Base-by-base conservation (phyloP, 78 protist genomes). In the Speleostelium caveatum region DNA sequence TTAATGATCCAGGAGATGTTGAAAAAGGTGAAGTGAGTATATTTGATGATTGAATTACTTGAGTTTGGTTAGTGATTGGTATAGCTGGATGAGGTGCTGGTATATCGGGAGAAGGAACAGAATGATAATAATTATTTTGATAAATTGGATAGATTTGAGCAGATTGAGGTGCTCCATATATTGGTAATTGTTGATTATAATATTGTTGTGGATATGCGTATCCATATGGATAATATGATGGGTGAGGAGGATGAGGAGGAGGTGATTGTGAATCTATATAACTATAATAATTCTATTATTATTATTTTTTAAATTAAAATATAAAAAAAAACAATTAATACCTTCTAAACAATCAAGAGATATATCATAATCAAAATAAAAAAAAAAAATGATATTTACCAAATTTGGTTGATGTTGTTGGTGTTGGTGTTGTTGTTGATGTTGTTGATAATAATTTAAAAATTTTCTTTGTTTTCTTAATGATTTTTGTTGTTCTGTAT, bases 391-490 rank as follows among this genome's bases (percentile, higher is more conserved):
- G n/a, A 19, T 58, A 58, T 19, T 58, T 19, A 21, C 16, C 7
- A 19, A 21, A n/a, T 14, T 58, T 19, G 16, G 8, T n/a, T n/a
- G n/a, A n/a, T n/a, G n/a, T n/a, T n/a, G n/a, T n/a, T n/a, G n/a
- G n/a, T n/a, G n/a, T n/a, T n/a, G n/a, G n/a, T n/a, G n/a, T n/a
- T n/a, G n/a, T n/a, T n/a, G n/a, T n/a, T n/a, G n/a, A n/a, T n/a
- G 5, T 8, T 14, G 63, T 68, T 36, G 35, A 26, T 33, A 19
- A 73, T 58, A 24, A 42, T 56, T 73, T 56, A 60, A 33, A 33
- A 56, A 36, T 69, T 83, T 83, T 45, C 78, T 83, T 69, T 83
- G 90, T 60, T 83, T 83, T 69, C 90, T 83, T 35, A 71, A 14
- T 41, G 75, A 26, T 59, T 83, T 83, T 60, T 83, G 90, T 36